Percentiles rank a stretch among this genome's conserved stretches.
Conservation (phyloP, 345 rosid species). For the Lepidium aucheri region DNA sequence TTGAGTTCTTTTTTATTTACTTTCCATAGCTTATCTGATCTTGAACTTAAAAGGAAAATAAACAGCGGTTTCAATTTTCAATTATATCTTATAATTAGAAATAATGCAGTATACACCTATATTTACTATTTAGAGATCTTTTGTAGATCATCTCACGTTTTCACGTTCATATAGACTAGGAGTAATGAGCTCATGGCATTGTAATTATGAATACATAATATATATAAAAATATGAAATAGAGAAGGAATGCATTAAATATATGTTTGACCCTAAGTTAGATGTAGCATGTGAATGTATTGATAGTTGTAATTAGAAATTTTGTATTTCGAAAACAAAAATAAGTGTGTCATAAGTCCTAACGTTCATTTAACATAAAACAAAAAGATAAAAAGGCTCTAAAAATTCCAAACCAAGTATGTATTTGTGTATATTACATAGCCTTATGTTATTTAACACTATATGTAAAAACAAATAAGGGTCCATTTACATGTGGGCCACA, state of each 20-base stretch:
- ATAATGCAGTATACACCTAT: no score
- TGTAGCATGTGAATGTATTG: background rate
- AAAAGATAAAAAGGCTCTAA: no score
- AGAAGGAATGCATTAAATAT: background rate
- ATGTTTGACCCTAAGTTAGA: background rate
- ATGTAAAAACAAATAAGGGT: background rate
- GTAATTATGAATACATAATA: background rate
- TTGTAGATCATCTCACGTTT: conserved; percentile 3
- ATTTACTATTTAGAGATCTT: background rate
- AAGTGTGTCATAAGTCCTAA: background rate
- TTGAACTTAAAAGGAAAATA: background rate
- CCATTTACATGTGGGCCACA: background rate
- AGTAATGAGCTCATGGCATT: conserved; percentile 3
- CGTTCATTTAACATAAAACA: no score
- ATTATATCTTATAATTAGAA: no score
- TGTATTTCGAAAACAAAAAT: no score
- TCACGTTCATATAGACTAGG: conserved; percentile 3
- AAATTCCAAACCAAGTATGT: background rate
- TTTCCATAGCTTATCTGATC: background rate
- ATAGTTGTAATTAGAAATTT: background rate
- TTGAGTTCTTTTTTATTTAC: background rate
- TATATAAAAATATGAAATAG: background rate
- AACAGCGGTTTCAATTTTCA: no score
- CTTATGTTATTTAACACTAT: background rate
- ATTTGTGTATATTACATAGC: background rate